phyloP scores from a whole-genome alignment of 345 rosid genomes.

The Salix brachista region DNA sequence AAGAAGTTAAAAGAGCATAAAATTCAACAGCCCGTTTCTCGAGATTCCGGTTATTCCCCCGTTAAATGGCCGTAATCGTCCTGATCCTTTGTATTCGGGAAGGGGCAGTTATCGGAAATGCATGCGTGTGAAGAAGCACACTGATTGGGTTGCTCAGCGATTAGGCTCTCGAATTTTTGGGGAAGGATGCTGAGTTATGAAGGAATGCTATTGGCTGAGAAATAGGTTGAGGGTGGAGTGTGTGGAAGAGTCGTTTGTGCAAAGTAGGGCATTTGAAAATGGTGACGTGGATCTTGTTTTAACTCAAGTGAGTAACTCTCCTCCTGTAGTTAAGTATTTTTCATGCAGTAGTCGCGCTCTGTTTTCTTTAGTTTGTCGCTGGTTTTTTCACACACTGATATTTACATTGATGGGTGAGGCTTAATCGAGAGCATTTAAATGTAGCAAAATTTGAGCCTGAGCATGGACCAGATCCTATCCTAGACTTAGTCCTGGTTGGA shows the following conservation, averaged over 20 bases:
- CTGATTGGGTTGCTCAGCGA: slow-evolving; percentile 64
- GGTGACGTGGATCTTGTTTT: slow-evolving; percentile 99
- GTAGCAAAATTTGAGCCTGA: slow-evolving; percentile 96
- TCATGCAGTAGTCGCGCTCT: not conserved
- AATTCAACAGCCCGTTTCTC: slow-evolving; percentile 50
- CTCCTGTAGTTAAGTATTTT: slow-evolving; percentile 3
- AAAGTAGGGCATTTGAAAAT: slow-evolving; percentile 76
- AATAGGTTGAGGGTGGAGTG: slow-evolving; percentile 52
- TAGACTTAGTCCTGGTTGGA: slow-evolving; percentile 95
- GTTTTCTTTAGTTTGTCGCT: slow-evolving; percentile 3
- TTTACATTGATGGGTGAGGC: slow-evolving; percentile 49
- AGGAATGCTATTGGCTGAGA: slow-evolving; percentile 60
- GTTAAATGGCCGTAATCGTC: slow-evolving; percentile 20
- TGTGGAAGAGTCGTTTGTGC: slow-evolving; percentile 52
- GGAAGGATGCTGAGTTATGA: slow-evolving; percentile 54
- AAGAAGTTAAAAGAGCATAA: slow-evolving; percentile 52
- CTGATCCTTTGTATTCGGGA: slow-evolving; percentile 17
- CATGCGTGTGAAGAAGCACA: slow-evolving; percentile 40
- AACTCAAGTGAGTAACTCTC: slow-evolving; percentile 61
- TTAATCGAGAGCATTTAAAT: slow-evolving; percentile 89
- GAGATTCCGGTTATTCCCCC: slow-evolving; percentile 41
- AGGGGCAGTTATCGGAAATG: slow-evolving; percentile 34
- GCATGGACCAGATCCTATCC: slow-evolving; percentile 78
- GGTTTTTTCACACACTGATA: slow-evolving; percentile 2
- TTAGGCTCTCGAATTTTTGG: slow-evolving; percentile 60